Percentiles rank a stretch among this genome's conserved stretches.
These are phyloP conservation scores for Leccinum fallax DNA, from an alignment of 1,284 basidiomycete species.

Conservation along the genomic window DNA sequence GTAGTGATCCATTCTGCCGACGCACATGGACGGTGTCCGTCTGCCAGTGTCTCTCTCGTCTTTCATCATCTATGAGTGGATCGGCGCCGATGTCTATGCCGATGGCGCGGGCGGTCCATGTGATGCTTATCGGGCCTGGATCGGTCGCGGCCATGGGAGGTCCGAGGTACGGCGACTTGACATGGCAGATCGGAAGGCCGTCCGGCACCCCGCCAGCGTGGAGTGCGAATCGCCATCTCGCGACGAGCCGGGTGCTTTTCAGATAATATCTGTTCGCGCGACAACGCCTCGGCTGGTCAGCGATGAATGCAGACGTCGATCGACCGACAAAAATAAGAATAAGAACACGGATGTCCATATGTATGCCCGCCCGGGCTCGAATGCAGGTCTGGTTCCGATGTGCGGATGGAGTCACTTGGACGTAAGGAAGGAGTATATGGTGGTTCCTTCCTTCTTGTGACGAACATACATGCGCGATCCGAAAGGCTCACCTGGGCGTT, in stretches of 20 bases:
- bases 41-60: background rate
- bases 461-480: background rate
- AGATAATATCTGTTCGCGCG: conserved; percentile 27
- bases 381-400: background rate
- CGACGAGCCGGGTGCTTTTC: conserved; percentile 18
- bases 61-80: background rate
- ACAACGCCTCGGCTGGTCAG: background rate
- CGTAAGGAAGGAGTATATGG: background rate
- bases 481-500: conserved; percentile 27
- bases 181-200: conserved; percentile 27
- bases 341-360: background rate
- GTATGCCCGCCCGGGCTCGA: background rate
- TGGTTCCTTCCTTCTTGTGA: background rate
- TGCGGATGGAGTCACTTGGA: background rate
- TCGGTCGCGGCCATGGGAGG: conserved; percentile 14
- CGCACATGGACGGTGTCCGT: conserved; percentile 11
- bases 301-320: background rate
- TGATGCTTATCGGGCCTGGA: conserved; percentile 23
- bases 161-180: conserved; percentile 33
- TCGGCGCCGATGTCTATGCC: background rate
- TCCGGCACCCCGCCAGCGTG: conserved; percentile 18
- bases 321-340: background rate
- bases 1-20: conserved; percentile 8
- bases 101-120: conserved; percentile 10
- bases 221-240: conserved; percentile 29